These are phyloP conservation scores for Dendryphion nanum DNA, from an alignment of 2,329 filamentous ascomycete genomes.

Conservation along the genomic window DNA sequence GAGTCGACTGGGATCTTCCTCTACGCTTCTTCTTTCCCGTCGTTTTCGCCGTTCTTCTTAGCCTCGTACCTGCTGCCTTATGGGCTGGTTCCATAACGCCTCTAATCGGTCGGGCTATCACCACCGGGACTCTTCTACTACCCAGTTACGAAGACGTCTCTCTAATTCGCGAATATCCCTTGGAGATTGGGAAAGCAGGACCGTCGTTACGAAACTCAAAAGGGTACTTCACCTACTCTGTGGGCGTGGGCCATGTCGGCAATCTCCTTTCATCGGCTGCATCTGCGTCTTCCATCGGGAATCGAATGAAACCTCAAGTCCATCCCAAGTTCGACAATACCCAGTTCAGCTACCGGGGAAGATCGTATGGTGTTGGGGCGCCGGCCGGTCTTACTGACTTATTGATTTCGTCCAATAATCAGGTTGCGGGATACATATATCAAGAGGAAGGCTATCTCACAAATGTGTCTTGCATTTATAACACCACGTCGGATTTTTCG, in stretches of 20 bases:
- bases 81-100: constrained; percentile 32
- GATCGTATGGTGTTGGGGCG: constrained; percentile 46
- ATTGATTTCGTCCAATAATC: constrained; percentile 12
- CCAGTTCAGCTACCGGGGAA: constrained; percentile 26
- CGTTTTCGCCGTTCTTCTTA: constrained; percentile 18
- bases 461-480: constrained; percentile 38
- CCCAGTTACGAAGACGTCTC: constrained; percentile 26
- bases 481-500: constrained; percentile 31
- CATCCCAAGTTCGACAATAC: constrained; percentile 29
- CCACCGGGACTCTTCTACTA: constrained; percentile 14
- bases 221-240: constrained; percentile 27
- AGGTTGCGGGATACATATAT: constrained; percentile 29
- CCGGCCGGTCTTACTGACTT: constrained; percentile 31
- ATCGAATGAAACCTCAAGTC: constrained; percentile 8
- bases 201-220: constrained; percentile 20
- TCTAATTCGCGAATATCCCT: constrained; percentile 25
- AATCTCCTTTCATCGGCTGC: constrained; percentile 23
- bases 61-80: constrained; percentile 24
- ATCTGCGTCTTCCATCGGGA: constrained; percentile 15
- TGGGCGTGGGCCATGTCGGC: constrained; percentile 22
- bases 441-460: constrained; percentile 35
- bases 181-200: constrained; percentile 22
- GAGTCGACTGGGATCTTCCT: constrained; percentile 27
- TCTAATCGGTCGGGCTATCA: constrained; percentile 15
- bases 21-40: constrained; percentile 28